Evolutionary conservation across 1,284 basidiomycete species (phyloP), one percentile per base, ranked within the genome.

Genomic region (Pholiota adiposa): DNA sequence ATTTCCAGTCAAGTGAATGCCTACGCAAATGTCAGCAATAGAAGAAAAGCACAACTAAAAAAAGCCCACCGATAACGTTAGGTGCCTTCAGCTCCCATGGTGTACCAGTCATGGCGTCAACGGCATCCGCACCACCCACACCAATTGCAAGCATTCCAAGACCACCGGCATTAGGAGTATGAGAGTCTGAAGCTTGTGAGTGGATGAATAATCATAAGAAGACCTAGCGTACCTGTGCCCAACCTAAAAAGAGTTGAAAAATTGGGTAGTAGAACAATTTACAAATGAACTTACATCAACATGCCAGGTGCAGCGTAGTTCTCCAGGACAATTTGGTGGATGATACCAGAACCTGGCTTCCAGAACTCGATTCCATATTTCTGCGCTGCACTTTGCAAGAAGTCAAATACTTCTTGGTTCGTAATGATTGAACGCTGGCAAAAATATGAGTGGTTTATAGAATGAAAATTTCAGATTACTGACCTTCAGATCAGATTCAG

Each of bases 31-130:
- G 19, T 63, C 50, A 53, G 43, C 33, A 31, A 36, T 19, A 9
- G 7, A 29, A 5, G 12, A 34, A 16, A 1, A 29, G 3, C 4
- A 43, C 3, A 11, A 4, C 3, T 18, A 43, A 27, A 43, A 19
- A 49, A 46, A 51, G 44, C 84, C 67, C 64, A 89, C 94, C 95
- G 54, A 94, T 87, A 43, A 97, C 85, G 66, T 92, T 85, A 12
- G 96, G 97, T 33, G 96, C 96, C 77, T 97, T 97, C 59, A 99
- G 81, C 75, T 99, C 97, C 97, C 97, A 99, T 38, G 97, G 96
- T 18, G 96, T 98, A 61, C 93, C 91, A 8, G 97, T 98, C 89
- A 99, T 92, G 14, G 96, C 97, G 75, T 99, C 97, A 31, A 99
- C 97, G 18, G 97, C 97, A 73, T 99, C 97, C 19, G 97, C 97